Percentiles rank a stretch among this genome's conserved stretches.
phyloP scores from a whole-genome alignment of 768 basidiomycete genomes.

The Lactifluus volemus region DNA sequence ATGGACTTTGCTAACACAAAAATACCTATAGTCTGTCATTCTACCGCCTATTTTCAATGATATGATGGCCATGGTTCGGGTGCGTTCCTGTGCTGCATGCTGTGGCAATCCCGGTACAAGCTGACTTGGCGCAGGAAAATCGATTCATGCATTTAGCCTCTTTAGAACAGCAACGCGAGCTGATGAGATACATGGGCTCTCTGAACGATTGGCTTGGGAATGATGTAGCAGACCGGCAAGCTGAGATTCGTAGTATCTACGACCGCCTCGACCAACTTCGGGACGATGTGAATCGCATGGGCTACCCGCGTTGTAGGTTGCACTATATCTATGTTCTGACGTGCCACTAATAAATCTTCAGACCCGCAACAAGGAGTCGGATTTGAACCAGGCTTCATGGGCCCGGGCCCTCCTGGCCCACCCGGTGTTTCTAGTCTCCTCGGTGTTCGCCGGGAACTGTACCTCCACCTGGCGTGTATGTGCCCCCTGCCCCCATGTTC shows the following conservation, averaged over 20 bases:
- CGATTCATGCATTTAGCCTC: slow-evolving; percentile 64
- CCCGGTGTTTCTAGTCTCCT: not conserved
- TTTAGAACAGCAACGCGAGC: slow-evolving; percentile 68
- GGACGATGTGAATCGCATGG: slow-evolving; percentile 36
- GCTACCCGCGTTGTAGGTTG: not conserved
- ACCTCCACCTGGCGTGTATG: not conserved
- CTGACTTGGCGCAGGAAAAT: slow-evolving; percentile 48
- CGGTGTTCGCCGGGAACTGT: not conserved
- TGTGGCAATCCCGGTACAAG: not conserved
- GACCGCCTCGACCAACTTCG: slow-evolving; percentile 48
- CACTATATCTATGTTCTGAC: too few species aligned
- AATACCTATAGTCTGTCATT: slow-evolving; percentile 41
- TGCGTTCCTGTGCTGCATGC: slow-evolving; percentile 27
- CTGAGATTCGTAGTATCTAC: slow-evolving; percentile 57
- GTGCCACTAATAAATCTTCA: slow-evolving; percentile 14
- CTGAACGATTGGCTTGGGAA: slow-evolving; percentile 74
- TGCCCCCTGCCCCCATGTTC: not conserved
- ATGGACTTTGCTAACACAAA: not conserved
- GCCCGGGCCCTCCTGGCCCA: not conserved
- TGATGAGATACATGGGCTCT: slow-evolving; percentile 70
- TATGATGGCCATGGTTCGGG: slow-evolving; percentile 59
- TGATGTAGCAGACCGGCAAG: slow-evolving; percentile 72
- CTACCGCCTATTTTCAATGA: slow-evolving; percentile 57
- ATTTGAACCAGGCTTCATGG: slow-evolving; percentile 5
- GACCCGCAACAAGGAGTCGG: not conserved